Evolutionary conservation across 768 basidiomycete genomes (phyloP), one percentile per base, ranked within the genome.

Genomic region (Suillus brevipes): DNA sequence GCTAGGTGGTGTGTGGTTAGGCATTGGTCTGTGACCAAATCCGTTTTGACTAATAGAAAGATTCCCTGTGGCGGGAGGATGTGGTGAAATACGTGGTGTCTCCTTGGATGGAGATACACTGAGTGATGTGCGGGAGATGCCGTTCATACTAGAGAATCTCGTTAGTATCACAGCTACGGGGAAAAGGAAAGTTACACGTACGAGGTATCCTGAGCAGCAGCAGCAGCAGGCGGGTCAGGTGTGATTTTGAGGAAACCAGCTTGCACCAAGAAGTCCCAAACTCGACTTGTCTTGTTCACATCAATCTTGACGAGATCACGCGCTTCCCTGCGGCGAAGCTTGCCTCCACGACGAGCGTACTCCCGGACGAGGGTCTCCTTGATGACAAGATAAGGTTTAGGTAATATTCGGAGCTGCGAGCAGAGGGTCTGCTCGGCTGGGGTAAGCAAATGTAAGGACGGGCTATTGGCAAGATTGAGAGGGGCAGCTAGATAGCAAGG

Each of bases 331-430:
- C 92, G 85, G 58, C 92, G 90, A 52, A 98, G 83, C 74, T 92
- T 91, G 13, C 96, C 96, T 25, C 92, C 91, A 62, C 95, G 83
- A 34, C 94, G 84, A 1, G 93, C 94, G 70, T 94, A 97, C 80
- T 99, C 97, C 38, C 95, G 87, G 37, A 99, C 89, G 49, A 97
- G 86, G 6, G 91, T 94, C 77, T 97, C 95, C 75, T 99, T 99
- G 79, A 99, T 92, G 66, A 92, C 87, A 60, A 99, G 87, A 75
- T 97, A 99, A 1, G 97, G 95, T 72, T 94, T 94, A 0, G 97
- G 97, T 23, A 97, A 83, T 64, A 99, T 95, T 7, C 95, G 90
- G 37, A 99, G 84, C 63, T 87, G 84, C 3, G 94, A 92, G 74
- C 97, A 98, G 25, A 99, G 87, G 0, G 84, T 81, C 75, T 95